Conservation (phyloP, 306 rosid genomes). For the Fragaria vesca region DNA sequence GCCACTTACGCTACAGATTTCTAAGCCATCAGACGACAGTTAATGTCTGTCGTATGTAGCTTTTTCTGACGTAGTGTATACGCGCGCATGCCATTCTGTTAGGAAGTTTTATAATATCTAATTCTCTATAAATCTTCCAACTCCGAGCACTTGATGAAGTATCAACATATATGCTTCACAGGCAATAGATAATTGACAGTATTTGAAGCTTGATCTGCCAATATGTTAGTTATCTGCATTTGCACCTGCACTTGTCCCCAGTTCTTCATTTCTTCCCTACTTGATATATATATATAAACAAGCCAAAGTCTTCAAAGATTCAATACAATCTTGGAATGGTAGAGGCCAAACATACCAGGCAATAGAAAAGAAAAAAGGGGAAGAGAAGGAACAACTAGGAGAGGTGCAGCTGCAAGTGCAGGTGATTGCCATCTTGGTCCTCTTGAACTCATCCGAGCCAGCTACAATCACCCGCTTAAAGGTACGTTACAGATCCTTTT, state of each 20-base stretch:
- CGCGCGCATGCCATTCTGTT: background rate
- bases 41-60: too few relatives aligned
- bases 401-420: slow-evolving; percentile 75
- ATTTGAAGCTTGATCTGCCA: slow-evolving; percentile 9
- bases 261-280: slow-evolving; percentile 1
- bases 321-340: background rate
- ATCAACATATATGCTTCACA: background rate
- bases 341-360: background rate
- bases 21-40: too few relatives aligned
- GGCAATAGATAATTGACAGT: background rate
- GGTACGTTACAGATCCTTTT: background rate
- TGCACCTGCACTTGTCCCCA: slow-evolving; percentile 81
- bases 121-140: background rate
- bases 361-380: too few relatives aligned
- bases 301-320: background rate
- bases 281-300: background rate
- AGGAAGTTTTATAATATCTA: background rate
- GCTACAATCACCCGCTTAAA: background rate
- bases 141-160: background rate
- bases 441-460: background rate
- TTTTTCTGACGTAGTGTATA: too few relatives aligned
- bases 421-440: slow-evolving; percentile 60
- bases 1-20: too few relatives aligned
- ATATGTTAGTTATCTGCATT: slow-evolving; percentile 72
- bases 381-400: background rate